phyloP scores from a whole-genome alignment of 169 alveolate species.

The Plasmodium sp. region DNA sequence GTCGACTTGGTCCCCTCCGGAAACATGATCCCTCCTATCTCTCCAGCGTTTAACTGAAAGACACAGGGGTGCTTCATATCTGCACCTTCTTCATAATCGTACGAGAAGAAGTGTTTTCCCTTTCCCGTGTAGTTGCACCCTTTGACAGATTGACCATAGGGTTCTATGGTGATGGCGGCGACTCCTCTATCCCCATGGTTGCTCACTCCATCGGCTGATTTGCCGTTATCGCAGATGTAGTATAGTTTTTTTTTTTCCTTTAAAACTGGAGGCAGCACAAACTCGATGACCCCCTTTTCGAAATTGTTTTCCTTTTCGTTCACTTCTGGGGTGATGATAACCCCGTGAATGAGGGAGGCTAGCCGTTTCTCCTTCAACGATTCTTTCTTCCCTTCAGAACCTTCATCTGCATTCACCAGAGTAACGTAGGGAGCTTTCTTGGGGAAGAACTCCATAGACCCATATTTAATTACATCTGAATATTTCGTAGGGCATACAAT shows the following conservation, averaged over 20 bases:
- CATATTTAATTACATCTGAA: neutral
- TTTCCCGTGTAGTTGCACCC: constrained; percentile 29
- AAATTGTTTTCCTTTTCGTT: constrained; percentile 11
- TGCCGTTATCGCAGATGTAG: constrained; percentile 29
- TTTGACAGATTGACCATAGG: constrained; percentile 24
- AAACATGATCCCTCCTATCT: constrained; percentile 56
- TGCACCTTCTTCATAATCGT: neutral
- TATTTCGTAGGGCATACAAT: constrained; percentile 32
- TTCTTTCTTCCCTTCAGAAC: neutral
- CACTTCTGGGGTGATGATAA: neutral
- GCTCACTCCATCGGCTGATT: neutral
- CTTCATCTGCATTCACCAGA: neutral
- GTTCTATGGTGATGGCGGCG: constrained; percentile 1
- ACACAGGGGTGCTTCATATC: constrained; percentile 19
- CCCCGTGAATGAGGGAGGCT: constrained; percentile 15
- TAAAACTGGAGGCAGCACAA: constrained; percentile 29
- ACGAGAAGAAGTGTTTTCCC: neutral
- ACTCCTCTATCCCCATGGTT: constrained; percentile 40
- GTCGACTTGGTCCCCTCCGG: constrained; percentile 6
- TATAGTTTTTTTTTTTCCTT: neutral
- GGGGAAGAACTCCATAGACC: constrained; percentile 4
- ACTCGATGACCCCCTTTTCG: constrained; percentile 18
- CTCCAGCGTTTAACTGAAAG: constrained; percentile 39
- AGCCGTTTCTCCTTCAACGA: constrained; percentile 37
- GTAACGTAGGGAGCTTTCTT: constrained; percentile 60